Evolutionary conservation across 2,329 filamentous ascomycete genomes (phyloP), one percentile per base, ranked within the genome.

Genomic region (Dactylellina parvicollis): DNA sequence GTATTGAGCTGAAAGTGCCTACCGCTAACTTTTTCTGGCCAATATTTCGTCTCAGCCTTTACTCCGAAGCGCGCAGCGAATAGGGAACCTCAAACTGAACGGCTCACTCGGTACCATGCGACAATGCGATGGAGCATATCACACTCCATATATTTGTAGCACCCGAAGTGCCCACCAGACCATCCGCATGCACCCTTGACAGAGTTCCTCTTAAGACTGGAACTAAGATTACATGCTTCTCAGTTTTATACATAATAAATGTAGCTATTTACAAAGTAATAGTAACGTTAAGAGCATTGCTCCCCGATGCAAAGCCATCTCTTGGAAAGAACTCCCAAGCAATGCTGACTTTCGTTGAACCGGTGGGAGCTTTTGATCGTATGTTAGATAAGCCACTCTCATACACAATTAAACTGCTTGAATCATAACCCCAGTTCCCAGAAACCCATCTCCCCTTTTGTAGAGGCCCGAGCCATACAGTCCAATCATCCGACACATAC

Each of bases 401-500:
- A 4, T 5, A 52, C 10, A 52, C 7, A 20, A 52, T 52, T 32
- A 52, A 20, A 34, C 28, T 52, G 20, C 28, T 52, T 16, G 24
- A 30, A 34, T 52, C 47, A 47, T 75, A 61, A 10, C 64, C 69
- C 75, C 73, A 75, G 34, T 75, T 75, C 10, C 75, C 83, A 8
- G 47, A 52, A 32, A 32, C 28, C 47, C 47, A 52, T 14, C 81
- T 77, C 10, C 79, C 83, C 75, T 85, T 81, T 77, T 88, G 85
- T 22, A 88, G 77, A 2, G 83, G 81, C 0, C 84, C 84, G 0
- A 87, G 78, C 22, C 81, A 86, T 75, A 82, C 77, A 0, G 86
- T 88, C 84, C 85, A 88, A 49, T 84, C 82, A 72, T 88, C 86
- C 1, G 85, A 81, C 4, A 70, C 47, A 40, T 46, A 65, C 55